These are phyloP conservation scores for Nicotiana paniculata DNA, from an alignment of 257 asterid species.

Conservation along the genomic window DNA sequence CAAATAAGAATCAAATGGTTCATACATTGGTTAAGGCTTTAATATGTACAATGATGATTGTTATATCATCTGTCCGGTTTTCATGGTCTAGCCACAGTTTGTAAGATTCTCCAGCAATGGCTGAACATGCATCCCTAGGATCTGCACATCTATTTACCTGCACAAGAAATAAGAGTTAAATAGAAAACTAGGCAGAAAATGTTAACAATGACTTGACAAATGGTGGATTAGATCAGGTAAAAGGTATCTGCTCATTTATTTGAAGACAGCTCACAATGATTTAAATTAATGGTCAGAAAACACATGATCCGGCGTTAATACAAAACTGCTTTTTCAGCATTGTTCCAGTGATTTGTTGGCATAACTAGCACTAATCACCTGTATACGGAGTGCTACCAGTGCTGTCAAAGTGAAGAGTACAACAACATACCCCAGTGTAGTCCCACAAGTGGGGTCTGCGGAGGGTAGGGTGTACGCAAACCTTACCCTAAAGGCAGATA, in stretches of 20 bases:
- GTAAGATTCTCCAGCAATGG: constrained; percentile 78
- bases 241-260: not conserved
- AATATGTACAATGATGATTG: constrained; percentile 77
- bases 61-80: constrained; percentile 91
- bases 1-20: constrained; percentile 25
- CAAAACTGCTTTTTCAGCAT: not conserved
- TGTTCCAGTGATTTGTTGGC: not conserved
- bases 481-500: no score
- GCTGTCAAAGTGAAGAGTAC: not conserved
- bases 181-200: not conserved
- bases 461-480: no score
- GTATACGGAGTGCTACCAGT: not conserved
- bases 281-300: not conserved
- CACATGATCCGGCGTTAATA: not conserved
- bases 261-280: not conserved
- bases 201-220: not conserved
- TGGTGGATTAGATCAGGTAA: not conserved
- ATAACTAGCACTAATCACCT: not conserved
- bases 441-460: no score
- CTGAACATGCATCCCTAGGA: constrained; percentile 82
- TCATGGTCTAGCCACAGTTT: constrained; percentile 87
- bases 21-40: constrained; percentile 60
- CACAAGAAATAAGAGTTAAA: not conserved
- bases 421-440: no score
- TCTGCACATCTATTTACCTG: constrained; percentile 62